A percentile compares a stretch with the other conserved stretches of the same genome.
These are phyloP conservation scores for Fusarium metavorans DNA, from an alignment of 2,329 filamentous ascomycete species.

Conservation along the genomic window DNA sequence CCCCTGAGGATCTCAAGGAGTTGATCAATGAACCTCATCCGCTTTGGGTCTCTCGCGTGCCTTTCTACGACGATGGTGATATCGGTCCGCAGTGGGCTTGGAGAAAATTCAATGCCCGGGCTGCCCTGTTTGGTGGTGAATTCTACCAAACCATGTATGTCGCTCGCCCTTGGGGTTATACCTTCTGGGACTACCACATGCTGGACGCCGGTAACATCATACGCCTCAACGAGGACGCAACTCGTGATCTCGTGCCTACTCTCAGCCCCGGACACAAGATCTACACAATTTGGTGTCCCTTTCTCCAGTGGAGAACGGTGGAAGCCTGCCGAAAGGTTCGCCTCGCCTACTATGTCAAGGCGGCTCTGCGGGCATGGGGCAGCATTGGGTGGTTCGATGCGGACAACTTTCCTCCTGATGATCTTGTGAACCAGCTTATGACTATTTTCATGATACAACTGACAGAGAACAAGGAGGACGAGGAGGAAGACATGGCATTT, in stretches of 20 bases:
- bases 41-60: conserved; percentile 6
- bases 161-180: conserved; percentile 4
- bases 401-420: not conserved
- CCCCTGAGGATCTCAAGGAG: not conserved
- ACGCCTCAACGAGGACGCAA: not conserved
- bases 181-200: conserved; percentile 27
- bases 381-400: not conserved
- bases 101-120: not conserved
- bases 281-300: not conserved
- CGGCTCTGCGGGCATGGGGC: not conserved
- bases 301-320: not conserved
- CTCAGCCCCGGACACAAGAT: not conserved
- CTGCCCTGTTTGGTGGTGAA: not conserved
- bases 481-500: not conserved
- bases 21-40: not conserved
- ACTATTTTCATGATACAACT: too few relatives aligned
- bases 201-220: not conserved
- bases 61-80: conserved; percentile 20
- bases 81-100: conserved; percentile 6
- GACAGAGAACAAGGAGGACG: not conserved
- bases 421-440: not conserved
- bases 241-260: not conserved
- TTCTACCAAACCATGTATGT: too few relatives aligned
- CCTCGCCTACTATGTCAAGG: not conserved
- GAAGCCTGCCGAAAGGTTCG: not conserved